These are phyloP conservation scores for Boechera retrofracta DNA, from an alignment of 345 rosid species.

Conservation along the genomic window DNA sequence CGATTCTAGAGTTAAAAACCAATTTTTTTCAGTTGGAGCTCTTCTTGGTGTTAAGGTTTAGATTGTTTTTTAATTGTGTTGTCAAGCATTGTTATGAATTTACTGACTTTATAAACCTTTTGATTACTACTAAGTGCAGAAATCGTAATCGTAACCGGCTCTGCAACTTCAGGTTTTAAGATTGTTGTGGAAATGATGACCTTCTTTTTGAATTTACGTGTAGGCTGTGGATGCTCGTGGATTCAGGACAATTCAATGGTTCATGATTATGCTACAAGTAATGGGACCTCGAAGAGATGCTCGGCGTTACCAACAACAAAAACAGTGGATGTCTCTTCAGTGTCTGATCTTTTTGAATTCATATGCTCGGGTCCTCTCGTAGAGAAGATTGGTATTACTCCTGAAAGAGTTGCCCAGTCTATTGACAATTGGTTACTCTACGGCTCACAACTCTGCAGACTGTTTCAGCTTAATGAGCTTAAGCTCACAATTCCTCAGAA, in stretches of 20 bases:
- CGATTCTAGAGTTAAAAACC: neutral
- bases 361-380: constrained; percentile 89
- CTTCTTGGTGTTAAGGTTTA: neutral
- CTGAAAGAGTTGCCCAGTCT: constrained; percentile 66
- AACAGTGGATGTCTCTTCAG: constrained; percentile 71
- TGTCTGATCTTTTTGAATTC: constrained; percentile 77
- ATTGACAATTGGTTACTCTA: constrained; percentile 82
- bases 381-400: constrained; percentile 59
- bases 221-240: constrained; percentile 66
- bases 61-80: neutral
- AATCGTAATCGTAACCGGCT: neutral
- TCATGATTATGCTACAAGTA: constrained; percentile 24
- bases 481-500: constrained; percentile 70
- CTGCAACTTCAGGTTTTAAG: constrained; percentile 4
- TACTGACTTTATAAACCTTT: neutral
- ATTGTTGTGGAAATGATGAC: constrained; percentile 7
- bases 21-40: neutral
- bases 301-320: constrained; percentile 52
- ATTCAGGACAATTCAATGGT: constrained; percentile 53
- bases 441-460: constrained; percentile 63
- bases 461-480: constrained; percentile 78
- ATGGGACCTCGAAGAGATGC: constrained; percentile 37
- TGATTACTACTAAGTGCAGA: neutral
- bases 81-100: neutral
- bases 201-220: constrained; percentile 16